Evolutionary conservation across 768 basidiomycete genomes (phyloP), one percentile per base, ranked within the genome.

Genomic region (Tylopilus vinaceipallidus): DNA sequence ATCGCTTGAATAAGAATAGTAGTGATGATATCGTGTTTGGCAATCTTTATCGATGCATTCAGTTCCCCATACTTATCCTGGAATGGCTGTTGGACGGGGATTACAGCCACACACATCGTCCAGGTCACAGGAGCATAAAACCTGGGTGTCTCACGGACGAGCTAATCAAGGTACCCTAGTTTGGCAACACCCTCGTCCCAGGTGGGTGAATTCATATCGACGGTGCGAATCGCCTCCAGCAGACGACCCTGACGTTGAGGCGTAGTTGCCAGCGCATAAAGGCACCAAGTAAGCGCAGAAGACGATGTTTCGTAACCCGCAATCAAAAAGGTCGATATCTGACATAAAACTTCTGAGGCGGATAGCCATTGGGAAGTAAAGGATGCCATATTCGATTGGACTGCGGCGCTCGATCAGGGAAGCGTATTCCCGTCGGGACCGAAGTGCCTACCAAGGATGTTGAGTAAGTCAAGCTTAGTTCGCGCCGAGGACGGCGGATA

Each of bases 221-320:
- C 59, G 0, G 63, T 63, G 19, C 65, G 64, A 19, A 81, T 64
- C 24, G 77, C 79, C 11, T 64, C 64, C 16, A 81, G 77, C 11
- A 87, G 69, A 35, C 62, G 63, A 17, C 56, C 50, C 58, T 86
- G 84, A n/a, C 66, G 63, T 3, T 62, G 64, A 0, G 75, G 76
- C 40, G 75, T 61, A 47, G 73, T 69, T 6, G 76, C 68, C 46
- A 87, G 75, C 36, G 77, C 75, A 61, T 81, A 83, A 3, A 87
- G 70, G 47, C 77, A 78, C 83, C 83, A 88, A 7, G 81, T 74
- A 14, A 86, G 68, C 4, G 82, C 78, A 6, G 73, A 73, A 1
- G 80, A 72, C 16, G 77, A 77, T 1, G 83, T 83, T 62, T 86
- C 84, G 67, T 87, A 79, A 11, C 85, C 84, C 5, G 82, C 80